phyloP scores from a whole-genome alignment of 805 yeast species.

The Pichia exigua region DNA sequence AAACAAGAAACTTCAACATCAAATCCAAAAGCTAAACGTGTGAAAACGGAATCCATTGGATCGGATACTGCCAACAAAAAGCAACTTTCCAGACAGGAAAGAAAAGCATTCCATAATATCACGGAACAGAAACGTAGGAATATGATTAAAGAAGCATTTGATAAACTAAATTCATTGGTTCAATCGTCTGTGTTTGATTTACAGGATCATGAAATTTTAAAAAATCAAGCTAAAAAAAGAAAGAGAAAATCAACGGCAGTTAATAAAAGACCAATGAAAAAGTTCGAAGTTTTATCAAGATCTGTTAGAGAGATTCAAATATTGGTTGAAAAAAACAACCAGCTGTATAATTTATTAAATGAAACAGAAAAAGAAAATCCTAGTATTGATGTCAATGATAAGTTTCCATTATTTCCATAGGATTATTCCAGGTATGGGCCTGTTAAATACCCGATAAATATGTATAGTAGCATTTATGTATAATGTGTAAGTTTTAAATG shows the following conservation, averaged over 20 bases:
- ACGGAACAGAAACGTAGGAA: constrained; percentile 33
- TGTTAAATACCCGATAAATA: not conserved
- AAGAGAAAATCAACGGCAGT: constrained; percentile 5
- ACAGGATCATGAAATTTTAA: constrained; percentile 3
- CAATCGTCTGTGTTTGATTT: constrained; percentile 8
- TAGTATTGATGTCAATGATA: not conserved
- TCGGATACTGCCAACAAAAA: not conserved
- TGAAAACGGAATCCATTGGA: not conserved
- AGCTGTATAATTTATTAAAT: not conserved
- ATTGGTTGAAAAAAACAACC: constrained; percentile 14
- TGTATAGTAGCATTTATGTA: not conserved
- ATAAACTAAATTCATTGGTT: constrained; percentile 24
- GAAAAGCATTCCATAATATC: constrained; percentile 29
- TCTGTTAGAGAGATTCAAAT: constrained; percentile 25
- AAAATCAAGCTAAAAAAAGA: constrained; percentile 1
- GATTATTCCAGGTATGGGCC: not conserved
- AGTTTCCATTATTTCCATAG: not conserved
- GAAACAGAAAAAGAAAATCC: not conserved
- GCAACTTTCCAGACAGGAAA: constrained; percentile 27
- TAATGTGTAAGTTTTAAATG: too few species aligned
- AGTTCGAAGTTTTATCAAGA: constrained; percentile 20
- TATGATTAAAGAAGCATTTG: constrained; percentile 31
- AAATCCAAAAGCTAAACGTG: not conserved
- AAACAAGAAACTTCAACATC: not conserved
- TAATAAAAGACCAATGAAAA: constrained; percentile 16